phyloP scores from a whole-genome alignment of 2,329 filamentous ascomycete genomes.

The Fusarium pseudonygamai region DNA sequence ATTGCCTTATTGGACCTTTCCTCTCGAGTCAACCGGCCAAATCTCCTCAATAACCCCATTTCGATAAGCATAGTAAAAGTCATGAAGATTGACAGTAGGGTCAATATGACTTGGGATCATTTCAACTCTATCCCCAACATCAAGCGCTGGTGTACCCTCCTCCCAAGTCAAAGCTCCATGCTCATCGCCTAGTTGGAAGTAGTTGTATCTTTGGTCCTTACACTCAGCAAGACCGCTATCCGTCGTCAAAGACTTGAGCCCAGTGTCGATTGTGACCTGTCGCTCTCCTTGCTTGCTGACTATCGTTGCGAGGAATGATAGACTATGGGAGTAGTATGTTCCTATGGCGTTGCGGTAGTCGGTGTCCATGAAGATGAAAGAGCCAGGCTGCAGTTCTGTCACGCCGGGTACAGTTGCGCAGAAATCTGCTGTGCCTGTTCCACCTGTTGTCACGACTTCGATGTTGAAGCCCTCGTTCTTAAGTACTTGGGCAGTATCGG shows the following conservation, averaged over 20 bases:
- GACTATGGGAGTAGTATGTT: slow-evolving; percentile 57
- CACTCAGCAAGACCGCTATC: slow-evolving; percentile 32
- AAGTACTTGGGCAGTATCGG: not conserved
- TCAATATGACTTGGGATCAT: slow-evolving; percentile 39
- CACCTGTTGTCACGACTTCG: slow-evolving; percentile 27
- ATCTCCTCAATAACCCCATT: slow-evolving; percentile 24
- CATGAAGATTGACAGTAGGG: slow-evolving; percentile 33
- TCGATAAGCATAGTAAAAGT: slow-evolving; percentile 29
- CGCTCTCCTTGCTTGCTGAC: slow-evolving; percentile 30
- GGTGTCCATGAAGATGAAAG: slow-evolving; percentile 67
- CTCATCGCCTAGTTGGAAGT: slow-evolving; percentile 25
- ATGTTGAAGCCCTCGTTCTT: slow-evolving; percentile 8
- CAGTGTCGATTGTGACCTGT: slow-evolving; percentile 32
- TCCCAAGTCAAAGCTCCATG: slow-evolving; percentile 29
- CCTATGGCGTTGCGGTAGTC: slow-evolving; percentile 64
- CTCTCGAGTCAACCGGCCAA: slow-evolving; percentile 27
- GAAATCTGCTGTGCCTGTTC: slow-evolving; percentile 52
- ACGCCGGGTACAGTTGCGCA: slow-evolving; percentile 60
- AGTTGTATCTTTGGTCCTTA: slow-evolving; percentile 15
- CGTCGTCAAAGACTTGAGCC: slow-evolving; percentile 25
- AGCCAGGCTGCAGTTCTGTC: slow-evolving; percentile 64
- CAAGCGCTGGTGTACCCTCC: not conserved
- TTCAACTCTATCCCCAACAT: slow-evolving; percentile 21
- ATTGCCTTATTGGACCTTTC: slow-evolving; percentile 20
- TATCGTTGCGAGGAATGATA: slow-evolving; percentile 8